phyloP scores from a whole-genome alignment of 176 grass and related monocot genomes.

The Zea luxurians region DNA sequence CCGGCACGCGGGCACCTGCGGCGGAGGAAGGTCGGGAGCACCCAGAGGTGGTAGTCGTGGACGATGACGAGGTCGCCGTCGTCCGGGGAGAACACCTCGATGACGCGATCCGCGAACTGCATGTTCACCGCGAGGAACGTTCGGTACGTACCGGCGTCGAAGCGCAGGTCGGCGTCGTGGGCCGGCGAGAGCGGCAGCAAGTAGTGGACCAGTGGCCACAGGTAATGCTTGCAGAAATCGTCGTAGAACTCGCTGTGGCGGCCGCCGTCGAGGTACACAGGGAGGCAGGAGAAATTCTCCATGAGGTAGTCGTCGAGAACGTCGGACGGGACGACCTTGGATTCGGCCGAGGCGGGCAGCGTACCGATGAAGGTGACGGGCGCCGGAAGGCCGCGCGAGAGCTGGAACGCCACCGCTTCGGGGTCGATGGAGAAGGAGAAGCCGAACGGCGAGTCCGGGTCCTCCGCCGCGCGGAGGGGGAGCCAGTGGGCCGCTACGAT shows the following conservation, averaged over 20 bases:
- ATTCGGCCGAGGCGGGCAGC: slow-evolving; percentile 17
- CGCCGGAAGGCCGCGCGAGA: slow-evolving; percentile 35
- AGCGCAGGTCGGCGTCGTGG: slow-evolving; percentile 21
- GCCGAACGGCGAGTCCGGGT: slow-evolving; percentile 33
- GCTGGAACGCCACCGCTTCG: slow-evolving; percentile 49
- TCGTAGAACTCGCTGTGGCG: slow-evolving; percentile 45
- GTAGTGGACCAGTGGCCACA: slow-evolving; percentile 66
- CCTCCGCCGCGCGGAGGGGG: slow-evolving; percentile 31
- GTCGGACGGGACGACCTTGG: background rate
- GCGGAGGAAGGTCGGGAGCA: slow-evolving; percentile 49
- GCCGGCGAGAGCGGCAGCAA: slow-evolving; percentile 25
- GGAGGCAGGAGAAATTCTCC: slow-evolving; percentile 44
- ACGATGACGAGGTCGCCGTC: slow-evolving; percentile 45
- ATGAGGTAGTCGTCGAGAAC: slow-evolving; percentile 41
- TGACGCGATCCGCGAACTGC: slow-evolving; percentile 37
- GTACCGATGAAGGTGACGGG: slow-evolving; percentile 44
- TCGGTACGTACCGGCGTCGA: background rate
- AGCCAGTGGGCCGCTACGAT: slow-evolving; percentile 58
- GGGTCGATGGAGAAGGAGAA: slow-evolving; percentile 50
- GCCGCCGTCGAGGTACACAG: slow-evolving; percentile 34
- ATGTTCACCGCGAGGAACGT: slow-evolving; percentile 37
- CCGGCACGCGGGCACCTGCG: slow-evolving; percentile 25
- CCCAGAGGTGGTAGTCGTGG: slow-evolving; percentile 56
- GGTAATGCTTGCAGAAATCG: slow-evolving; percentile 56
- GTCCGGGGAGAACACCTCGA: slow-evolving; percentile 37